Base-by-base conservation (phyloP, 225 moss, liverwort and hornwort genomes). In the Sphagnum tenellum region DNA sequence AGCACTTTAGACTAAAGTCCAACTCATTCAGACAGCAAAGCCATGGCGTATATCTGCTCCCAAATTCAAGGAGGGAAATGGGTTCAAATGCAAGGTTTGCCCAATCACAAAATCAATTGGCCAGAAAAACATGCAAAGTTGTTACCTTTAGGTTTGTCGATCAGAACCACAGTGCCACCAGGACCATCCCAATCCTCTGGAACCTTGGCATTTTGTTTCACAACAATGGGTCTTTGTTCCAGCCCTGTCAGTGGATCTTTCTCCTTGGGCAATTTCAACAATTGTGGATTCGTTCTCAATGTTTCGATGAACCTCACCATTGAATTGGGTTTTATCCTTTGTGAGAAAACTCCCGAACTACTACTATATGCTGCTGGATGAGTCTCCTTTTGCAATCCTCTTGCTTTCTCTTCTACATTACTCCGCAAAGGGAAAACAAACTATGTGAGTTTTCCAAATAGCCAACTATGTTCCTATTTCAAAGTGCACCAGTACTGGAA, bases 61-160 rank as follows among this genome's bases (percentile, higher is more conserved):
- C 29, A 29, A 29, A 29, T 29, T 29, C 29, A 29, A 29, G 29
- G 29, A 29, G 29, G 29, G 29, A 29, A 29, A 29, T 29, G 29
- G 29, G 29, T 29, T 29, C 29, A 29, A 29, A 29, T 63, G 12
- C 49, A 11, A 63, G 63, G n/a, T 63, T 12, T 63, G 12, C 2
- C 1, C 46, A 63, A 12, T 63, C 29, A 63, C 12, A 63, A 63
- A 47, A n/a, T 48, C 46, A 55, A 3, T 2, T 45, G 3, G 3
- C 48, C 45, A 61, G 14, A 4, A 69, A 48, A n/a, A 29, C 53
- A 9, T 46, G 45, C 58, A 29, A 29, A 29, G 1, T 29, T 29
- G 29, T 6, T 44, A 93, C 93, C 93, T 87, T 76, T 78, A 60
- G 96, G 90, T 78, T 93, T 98, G 80, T 98, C 93, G 66, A 98